These are phyloP conservation scores for Vicia villosa DNA, from an alignment of 306 rosid species.

Conservation along the genomic window DNA sequence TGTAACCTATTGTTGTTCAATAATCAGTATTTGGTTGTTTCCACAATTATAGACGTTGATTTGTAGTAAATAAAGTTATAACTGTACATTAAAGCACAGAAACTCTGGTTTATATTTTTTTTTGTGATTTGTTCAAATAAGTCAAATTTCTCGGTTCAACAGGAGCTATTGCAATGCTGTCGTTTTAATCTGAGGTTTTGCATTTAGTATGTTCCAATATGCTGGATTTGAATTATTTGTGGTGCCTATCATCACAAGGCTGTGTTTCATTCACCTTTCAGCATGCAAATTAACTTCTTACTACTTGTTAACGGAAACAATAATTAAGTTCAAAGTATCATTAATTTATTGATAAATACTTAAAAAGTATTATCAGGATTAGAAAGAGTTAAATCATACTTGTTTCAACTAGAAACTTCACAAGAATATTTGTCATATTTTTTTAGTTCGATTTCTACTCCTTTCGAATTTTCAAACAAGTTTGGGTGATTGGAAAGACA, in stretches of 20 bases:
- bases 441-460: too few species aligned
- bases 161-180: not conserved
- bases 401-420: too few species aligned
- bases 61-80: slow-evolving; percentile 33
- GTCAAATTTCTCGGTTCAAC: slow-evolving; percentile 3
- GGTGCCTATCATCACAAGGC: not conserved
- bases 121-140: slow-evolving; percentile 9
- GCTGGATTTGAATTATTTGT: not conserved
- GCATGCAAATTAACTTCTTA: too few species aligned
- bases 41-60: slow-evolving; percentile 35
- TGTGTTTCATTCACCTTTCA: too few species aligned
- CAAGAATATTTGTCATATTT: too few species aligned
- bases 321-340: too few species aligned
- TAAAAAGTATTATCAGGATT: too few species aligned
- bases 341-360: too few species aligned
- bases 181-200: slow-evolving; percentile 8
- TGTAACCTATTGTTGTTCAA: slow-evolving; percentile 29
- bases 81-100: slow-evolving; percentile 48
- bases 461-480: too few species aligned
- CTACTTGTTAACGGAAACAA: too few species aligned
- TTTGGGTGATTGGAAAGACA: too few species aligned
- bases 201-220: not conserved
- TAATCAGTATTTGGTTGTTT: slow-evolving; percentile 32
- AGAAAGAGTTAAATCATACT: too few species aligned
- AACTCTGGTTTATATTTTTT: slow-evolving; percentile 5